Percentiles rank a stretch among this genome's conserved stretches.
Evolutionary conservation across 2,329 filamentous ascomycete species (phyloP).

Genomic region (Neofusicoccum umdonicola): DNA sequence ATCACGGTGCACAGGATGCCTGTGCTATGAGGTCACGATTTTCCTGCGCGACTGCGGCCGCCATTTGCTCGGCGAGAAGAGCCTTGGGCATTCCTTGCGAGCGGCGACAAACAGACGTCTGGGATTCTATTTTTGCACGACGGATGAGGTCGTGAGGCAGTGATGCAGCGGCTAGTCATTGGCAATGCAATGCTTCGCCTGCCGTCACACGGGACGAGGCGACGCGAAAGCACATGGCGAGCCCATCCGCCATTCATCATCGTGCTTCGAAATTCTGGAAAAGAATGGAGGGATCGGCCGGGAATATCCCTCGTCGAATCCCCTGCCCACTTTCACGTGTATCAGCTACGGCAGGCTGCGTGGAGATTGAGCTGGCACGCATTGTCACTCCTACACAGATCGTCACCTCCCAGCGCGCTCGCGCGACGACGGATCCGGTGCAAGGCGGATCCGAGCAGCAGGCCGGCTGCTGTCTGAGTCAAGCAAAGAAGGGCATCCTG

Average conservation of each 20-base stretch:
- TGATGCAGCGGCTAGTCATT: neutral
- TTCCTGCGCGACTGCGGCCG: neutral
- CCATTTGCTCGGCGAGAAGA: neutral
- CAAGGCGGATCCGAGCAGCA: neutral
- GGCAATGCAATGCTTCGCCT: neutral
- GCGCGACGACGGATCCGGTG: neutral
- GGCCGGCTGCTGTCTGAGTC: neutral
- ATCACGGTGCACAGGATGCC: neutral
- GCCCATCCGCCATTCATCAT: neutral
- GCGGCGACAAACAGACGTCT: too few species aligned
- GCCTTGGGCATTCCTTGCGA: neutral
- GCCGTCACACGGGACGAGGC: neutral
- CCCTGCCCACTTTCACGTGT: neutral
- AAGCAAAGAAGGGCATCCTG: neutral
- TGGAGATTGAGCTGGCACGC: neutral
- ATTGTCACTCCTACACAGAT: neutral
- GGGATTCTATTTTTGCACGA: neutral
- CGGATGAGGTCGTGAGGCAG: neutral
- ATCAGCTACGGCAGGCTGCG: neutral
- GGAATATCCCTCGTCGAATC: neutral
- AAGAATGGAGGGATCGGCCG: neutral
- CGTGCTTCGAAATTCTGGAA: constrained; percentile 2
- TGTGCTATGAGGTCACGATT: neutral
- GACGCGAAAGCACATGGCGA: neutral
- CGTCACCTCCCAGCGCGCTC: neutral